Base-by-base conservation (phyloP, 331 rosid species). In the Acacia concinna region DNA sequence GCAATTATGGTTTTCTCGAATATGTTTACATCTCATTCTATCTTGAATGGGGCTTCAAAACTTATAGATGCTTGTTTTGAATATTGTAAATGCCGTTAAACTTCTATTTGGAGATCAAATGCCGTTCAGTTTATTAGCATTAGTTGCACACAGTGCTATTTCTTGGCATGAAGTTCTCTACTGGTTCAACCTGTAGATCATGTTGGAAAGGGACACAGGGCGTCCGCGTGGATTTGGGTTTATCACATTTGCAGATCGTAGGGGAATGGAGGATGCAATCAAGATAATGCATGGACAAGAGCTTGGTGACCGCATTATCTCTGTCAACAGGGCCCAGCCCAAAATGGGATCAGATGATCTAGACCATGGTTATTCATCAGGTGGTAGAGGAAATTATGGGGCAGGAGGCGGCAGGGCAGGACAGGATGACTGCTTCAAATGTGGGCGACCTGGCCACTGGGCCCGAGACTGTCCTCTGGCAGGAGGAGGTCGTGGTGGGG, bases 391-490 rank as follows among this genome's bases (percentile, higher is more conserved):
- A 86, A 73, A 89, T 84, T 87, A 82, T 81, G 97, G 90, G 9
- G 84, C 81, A 80, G 94, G 90, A 43, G 96, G 88, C 38, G 96
- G 88, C 64, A 89, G 94, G 89, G 69, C 84, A 25, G 97, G 98
- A 63, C 98, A 90, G 85, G 97, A 96, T 88, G 98, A 95, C 74
- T 93, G 99, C 88, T 96, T 96, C 84, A 93, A 93, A 81, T 96
- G 98, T 82, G 98, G 99, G 43, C 97, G 98, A 70, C 87, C 98
- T 27, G 99, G 99, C 59, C 99, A 96, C 46, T 96, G 98, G 99
- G 99, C 98, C 35, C 87, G 97, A 74, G 99, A 96, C 73, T 96
- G 98, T 71, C 93, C 98, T 73, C 86, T 84, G 72, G 85, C 86
- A 1, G 91, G 92, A 28, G 95, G 93, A 51, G 91, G 89, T 49